Base-by-base conservation (phyloP, 1,284 basidiomycete genomes). In the Fomes fomentarius region DNA sequence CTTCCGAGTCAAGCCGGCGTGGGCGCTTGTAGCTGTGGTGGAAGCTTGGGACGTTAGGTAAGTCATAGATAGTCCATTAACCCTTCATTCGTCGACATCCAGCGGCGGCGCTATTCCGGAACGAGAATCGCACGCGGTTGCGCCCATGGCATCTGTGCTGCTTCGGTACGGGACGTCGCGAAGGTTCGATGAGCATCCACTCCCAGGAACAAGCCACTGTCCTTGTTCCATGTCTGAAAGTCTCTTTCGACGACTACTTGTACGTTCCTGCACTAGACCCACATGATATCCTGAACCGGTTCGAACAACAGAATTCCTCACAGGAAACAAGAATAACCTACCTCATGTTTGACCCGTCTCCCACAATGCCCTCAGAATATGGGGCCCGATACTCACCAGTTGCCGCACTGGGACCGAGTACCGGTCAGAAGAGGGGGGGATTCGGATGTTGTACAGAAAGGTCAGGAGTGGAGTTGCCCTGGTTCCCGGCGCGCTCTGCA, bases 151-250 rank as follows among this genome's bases (percentile, higher is more conserved):
- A 40, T 40, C 11, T 22, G 19, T 40, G 2, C 21, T 12, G 11
- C 8, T 33, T 15, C 30, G 12, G 42, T 25, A 4, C 25, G 43
- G 11, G 22, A n/a, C 15, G 9, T 22, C 31, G 10, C n/a, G 43
- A 21, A 33, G 22, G 25, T 47, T 10, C 45, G 30, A 33, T 30
- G 45, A 26, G 14, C 34, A 31, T n/a, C 15, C 34, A 34, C n/a
- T 33, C 15, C 30, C 25, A 31, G 37, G 28, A 19, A 19, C 38
- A 37, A 37, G 24, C 26, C 34, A 17, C 44, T 19, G 51, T 8
- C 51, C 38, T 47, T 47, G 38, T 52, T 43, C 52, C 46, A 28
- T 24, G 52, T 54, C 46, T 54, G 52, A 54, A 48, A 54, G 41
- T 26, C 31, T 38, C 52, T 48, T 54, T 54, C 52, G 37, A 24